Evolutionary conservation across 176 grass and related monocot genomes (phyloP).

Genomic region (Eleusine indica): DNA sequence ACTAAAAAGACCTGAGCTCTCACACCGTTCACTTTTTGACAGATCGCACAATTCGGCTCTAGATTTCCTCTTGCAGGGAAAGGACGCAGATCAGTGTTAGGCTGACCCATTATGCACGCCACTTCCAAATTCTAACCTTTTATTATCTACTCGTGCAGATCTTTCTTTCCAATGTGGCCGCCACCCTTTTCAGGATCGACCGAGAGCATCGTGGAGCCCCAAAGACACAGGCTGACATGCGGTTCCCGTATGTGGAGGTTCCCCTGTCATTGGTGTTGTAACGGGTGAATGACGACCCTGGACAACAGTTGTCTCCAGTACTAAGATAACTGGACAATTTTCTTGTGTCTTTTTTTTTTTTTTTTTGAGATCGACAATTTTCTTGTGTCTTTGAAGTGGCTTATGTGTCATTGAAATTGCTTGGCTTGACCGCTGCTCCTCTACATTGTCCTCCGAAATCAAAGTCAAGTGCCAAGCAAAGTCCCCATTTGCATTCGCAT

Average conservation of each 20-base stretch:
- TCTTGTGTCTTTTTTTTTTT: no score
- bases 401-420: no score
- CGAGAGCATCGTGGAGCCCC: neutral
- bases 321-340: neutral
- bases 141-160: constrained; percentile 14
- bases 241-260: fast-evolving
- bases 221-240: neutral
- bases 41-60: neutral
- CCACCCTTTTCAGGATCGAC: neutral
- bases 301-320: neutral
- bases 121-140: constrained; percentile 1
- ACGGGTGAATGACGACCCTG: no score
- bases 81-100: neutral
- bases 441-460: no score
- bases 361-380: no score
- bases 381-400: no score
- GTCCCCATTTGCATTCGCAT: no score
- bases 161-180: constrained; percentile 18
- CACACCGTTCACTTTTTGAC: neutral
- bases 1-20: no score
- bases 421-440: no score
- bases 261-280: neutral
- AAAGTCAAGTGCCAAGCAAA: no score
- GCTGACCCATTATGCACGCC: neutral
- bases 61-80: neutral